Evolutionary conservation across 2,329 filamentous ascomycete species (phyloP).

Genomic region (Beauveria caledonica): DNA sequence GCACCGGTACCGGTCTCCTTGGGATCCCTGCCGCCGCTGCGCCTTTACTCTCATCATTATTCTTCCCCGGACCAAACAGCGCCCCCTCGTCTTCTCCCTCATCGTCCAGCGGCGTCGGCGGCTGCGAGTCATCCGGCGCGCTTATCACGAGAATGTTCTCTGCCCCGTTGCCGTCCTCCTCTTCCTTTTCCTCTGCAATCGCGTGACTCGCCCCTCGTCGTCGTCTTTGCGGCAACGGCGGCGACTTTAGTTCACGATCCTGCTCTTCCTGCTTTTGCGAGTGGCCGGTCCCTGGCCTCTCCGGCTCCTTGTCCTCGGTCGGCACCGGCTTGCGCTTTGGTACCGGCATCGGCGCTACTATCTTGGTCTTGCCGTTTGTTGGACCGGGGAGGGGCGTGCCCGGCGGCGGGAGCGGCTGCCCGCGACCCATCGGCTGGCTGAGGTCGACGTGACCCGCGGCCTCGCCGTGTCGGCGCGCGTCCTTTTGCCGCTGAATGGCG

Average conservation of each 20-base stretch:
- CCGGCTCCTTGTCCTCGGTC: background rate
- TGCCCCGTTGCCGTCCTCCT: constrained; percentile 22
- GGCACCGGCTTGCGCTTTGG: constrained; percentile 52
- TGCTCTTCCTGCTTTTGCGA: constrained; percentile 24
- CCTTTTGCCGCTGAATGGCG: constrained; percentile 43
- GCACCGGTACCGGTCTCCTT: background rate
- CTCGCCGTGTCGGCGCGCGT: constrained; percentile 28
- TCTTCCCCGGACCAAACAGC: background rate
- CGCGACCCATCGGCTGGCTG: constrained; percentile 69
- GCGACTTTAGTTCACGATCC: constrained; percentile 22
- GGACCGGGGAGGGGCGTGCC: constrained; percentile 65
- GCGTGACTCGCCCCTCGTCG: constrained; percentile 28
- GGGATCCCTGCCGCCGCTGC: background rate
- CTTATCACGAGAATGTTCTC: constrained; percentile 56
- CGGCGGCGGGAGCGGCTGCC: constrained; percentile 72
- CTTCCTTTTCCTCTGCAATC: constrained; percentile 23
- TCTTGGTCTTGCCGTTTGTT: constrained; percentile 52
- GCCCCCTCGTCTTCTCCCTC: background rate
- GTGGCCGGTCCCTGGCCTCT: background rate
- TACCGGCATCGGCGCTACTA: constrained; percentile 46
- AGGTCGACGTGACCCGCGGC: constrained; percentile 32
- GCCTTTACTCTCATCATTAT: background rate
- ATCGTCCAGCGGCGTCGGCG: constrained; percentile 38
- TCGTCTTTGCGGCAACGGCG: constrained; percentile 41
- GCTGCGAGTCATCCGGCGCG: constrained; percentile 55